phyloP scores from a whole-genome alignment of 345 rosid species.

The Pistacia vera region DNA sequence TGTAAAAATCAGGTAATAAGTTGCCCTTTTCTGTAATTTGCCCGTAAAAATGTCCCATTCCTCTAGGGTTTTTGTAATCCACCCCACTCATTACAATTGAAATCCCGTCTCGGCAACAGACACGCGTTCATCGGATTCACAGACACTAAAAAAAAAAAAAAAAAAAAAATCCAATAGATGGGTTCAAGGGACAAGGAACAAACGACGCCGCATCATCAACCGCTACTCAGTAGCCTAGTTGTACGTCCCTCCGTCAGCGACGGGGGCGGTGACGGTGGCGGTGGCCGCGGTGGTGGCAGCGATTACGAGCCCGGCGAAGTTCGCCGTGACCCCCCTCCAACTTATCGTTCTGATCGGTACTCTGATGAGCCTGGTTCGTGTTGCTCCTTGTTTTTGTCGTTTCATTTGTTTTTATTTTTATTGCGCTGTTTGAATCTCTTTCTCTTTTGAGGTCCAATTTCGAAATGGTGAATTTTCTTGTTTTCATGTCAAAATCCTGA shows the following conservation, averaged over 20 bases:
- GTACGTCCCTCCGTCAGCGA: constrained; percentile 69
- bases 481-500: not conserved
- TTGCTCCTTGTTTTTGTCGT: not conserved
- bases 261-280: constrained; percentile 41
- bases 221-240: constrained; percentile 81
- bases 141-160: not conserved
- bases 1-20: not conserved
- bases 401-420: not conserved
- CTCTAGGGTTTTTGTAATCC: not conserved
- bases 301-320: constrained; percentile 75
- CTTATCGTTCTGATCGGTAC: constrained; percentile 62
- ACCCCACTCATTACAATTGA: not conserved
- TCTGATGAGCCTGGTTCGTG: constrained; percentile 66
- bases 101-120: not conserved
- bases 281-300: constrained; percentile 40
- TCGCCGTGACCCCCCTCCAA: constrained; percentile 57
- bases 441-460: not conserved
- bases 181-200: constrained; percentile 73
- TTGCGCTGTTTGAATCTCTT: not conserved
- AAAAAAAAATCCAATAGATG: constrained; percentile 47
- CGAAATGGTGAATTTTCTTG: not conserved
- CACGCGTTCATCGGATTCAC: not conserved
- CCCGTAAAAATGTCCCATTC: not conserved
- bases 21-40: not conserved
- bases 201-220: constrained; percentile 63